Evolutionary conservation across 163 green algal species (phyloP), one percentile per base, ranked within the genome.

Genomic region (Trebouxiophyceae sp.): DNA sequence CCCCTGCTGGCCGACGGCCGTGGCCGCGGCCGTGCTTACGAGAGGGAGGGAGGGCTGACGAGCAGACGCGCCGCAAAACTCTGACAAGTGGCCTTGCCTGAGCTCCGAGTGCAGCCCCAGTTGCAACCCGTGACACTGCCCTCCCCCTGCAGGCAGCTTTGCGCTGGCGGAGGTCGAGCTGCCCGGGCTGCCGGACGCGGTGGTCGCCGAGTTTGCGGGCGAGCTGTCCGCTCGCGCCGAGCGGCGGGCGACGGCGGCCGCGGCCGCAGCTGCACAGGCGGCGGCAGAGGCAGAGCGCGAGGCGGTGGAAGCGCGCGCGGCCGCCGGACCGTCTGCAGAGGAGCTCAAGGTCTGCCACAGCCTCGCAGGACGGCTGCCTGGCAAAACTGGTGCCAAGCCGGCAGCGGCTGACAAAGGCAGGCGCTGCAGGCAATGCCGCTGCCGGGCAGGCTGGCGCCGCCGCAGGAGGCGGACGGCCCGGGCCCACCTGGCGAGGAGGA

Each of bases 111-210:
- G 47, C 5, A 29, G 47, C 19, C 23, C 19, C 47, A 30, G 47
- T 28, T 30, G 19, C 5, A 30, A 5, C 16, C 19, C 5, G 5
- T 12, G 19, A 30, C 19, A 57, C 5, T 12, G 19, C 5, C 19
- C 23, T 57, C 47, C 26, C 19, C 19, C 23, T 57, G 47, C 56
- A 77, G 84, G 78, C 44, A 66, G 72, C n/a, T 91, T 93, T 68
- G 67, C 62, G 30, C 50, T 93, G 19, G 83, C 60, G 12, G 85
- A 93, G 66, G 56, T 89, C 1, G 60, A 83, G 20, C 45, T 90
- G 23, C 34, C 39, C 3, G 33, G 33, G 8, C 47, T 81, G n/a
- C n/a, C n/a, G n/a, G n/a, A n/a, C n/a, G n/a, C n/a, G n/a, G n/a
- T n/a, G n/a, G n/a, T n/a, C n/a, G n/a, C n/a, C n/a, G n/a, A n/a